These are phyloP conservation scores for Cucurbita ficifolia DNA, from an alignment of 306 rosid species.

Conservation along the genomic window DNA sequence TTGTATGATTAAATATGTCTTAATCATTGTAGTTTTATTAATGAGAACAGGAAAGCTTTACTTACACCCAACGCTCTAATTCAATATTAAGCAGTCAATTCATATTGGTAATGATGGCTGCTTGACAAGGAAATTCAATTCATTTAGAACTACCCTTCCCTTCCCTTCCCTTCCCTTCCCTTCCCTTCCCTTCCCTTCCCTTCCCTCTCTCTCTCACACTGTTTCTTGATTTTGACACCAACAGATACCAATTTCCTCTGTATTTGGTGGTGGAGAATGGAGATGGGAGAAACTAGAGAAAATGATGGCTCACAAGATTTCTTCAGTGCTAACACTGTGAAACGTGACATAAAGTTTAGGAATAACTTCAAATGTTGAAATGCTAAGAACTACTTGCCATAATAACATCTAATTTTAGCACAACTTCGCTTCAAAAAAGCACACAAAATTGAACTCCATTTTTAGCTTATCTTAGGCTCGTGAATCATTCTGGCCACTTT, in stretches of 20 bases:
- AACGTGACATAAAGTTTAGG: constrained; percentile 20
- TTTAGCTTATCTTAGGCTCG: not conserved
- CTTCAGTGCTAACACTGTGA: constrained; percentile 17
- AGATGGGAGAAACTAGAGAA: constrained; percentile 23
- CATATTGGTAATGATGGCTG: not conserved
- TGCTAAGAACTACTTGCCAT: not conserved
- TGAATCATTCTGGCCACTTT: not conserved
- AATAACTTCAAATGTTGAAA: not conserved
- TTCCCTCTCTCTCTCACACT: not conserved
- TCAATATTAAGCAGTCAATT: not conserved
- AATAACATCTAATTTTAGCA: not conserved
- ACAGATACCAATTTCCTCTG: not conserved
- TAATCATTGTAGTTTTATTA: not conserved
- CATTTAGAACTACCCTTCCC: not conserved
- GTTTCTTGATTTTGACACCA: constrained; percentile 3
- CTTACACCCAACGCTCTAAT: not conserved
- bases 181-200: not conserved
- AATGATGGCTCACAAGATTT: constrained; percentile 30
- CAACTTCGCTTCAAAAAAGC: not conserved
- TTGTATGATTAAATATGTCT: not conserved
- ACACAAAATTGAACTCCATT: not conserved
- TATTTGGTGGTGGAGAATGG: constrained; percentile 20
- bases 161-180: no score
- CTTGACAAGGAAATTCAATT: not conserved
- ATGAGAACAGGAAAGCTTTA: no score